These are phyloP conservation scores for Boletus semigastroideus DNA, from an alignment of 1,284 basidiomycete species.

Conservation along the genomic window DNA sequence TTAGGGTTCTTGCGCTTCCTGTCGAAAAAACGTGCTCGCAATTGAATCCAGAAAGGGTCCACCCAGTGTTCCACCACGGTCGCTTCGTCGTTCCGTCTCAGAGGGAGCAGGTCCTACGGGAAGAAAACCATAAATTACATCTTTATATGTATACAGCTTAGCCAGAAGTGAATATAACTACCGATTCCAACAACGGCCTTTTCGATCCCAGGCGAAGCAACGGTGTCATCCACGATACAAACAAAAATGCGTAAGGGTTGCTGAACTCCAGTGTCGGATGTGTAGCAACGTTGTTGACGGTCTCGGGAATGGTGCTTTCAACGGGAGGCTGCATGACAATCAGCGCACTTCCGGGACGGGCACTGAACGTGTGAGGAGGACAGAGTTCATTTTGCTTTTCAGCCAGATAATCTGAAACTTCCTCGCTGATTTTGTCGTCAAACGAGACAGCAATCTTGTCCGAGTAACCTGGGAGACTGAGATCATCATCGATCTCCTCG, in stretches of 20 bases:
- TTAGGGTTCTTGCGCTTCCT: conserved; percentile 11
- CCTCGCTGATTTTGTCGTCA: not conserved
- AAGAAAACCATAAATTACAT: conserved; percentile 12
- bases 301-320: conserved; percentile 12
- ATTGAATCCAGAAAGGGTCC: conserved; percentile 25
- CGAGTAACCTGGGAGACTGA: conserved; percentile 2
- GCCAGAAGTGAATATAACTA: conserved; percentile 30
- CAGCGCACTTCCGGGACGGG: conserved; percentile 17
- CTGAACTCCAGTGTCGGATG: conserved; percentile 21
- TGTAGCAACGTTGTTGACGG: conserved; percentile 18
- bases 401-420: not conserved
- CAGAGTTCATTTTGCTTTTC: conserved; percentile 2
- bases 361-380: not conserved
- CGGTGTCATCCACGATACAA: conserved; percentile 28
- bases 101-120: conserved; percentile 26
- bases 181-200: conserved; percentile 32
- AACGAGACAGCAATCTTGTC: conserved; percentile 1
- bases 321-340: conserved; percentile 27
- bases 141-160: conserved; percentile 21
- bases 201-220: conserved; percentile 26
- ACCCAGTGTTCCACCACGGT: conserved; percentile 27
- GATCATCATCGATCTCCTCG: conserved; percentile 15
- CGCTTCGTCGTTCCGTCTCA: conserved; percentile 29
- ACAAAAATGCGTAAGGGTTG: conserved; percentile 18
- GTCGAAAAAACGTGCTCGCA: conserved; percentile 22